Conservation (phyloP, 2,329 filamentous ascomycete species). For the Ceratocystis variospora region DNA sequence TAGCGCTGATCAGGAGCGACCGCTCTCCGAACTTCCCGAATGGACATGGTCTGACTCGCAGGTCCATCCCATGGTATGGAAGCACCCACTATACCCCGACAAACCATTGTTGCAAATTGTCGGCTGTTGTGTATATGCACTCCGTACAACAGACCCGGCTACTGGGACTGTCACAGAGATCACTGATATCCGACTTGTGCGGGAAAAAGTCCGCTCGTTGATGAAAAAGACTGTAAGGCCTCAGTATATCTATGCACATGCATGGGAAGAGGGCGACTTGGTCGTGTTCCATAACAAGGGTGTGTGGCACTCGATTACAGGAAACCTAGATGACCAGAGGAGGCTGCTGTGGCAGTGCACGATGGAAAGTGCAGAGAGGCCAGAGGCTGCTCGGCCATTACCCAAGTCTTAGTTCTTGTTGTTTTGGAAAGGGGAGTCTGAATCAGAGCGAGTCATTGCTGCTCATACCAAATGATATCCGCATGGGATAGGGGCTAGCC, state of each 20-base stretch:
- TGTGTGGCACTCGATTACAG: slow-evolving; percentile 26
- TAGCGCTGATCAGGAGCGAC: slow-evolving; percentile 11
- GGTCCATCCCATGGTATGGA: slow-evolving; percentile 18
- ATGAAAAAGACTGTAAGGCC: slow-evolving; percentile 22
- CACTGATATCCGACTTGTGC: slow-evolving; percentile 13
- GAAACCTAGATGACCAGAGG: slow-evolving; percentile 21
- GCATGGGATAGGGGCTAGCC: not conserved
- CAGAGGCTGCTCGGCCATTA: slow-evolving; percentile 11
- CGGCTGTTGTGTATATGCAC: slow-evolving; percentile 16
- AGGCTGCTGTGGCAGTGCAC: slow-evolving; percentile 26
- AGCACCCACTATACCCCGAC: slow-evolving; percentile 12
- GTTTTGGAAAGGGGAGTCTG: no score
- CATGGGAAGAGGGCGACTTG: slow-evolving; percentile 24
- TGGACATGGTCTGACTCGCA: slow-evolving; percentile 18
- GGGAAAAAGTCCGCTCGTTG: slow-evolving; percentile 13
- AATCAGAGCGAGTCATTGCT: no score
- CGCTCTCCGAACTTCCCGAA: slow-evolving; percentile 9
- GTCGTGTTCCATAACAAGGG: slow-evolving; percentile 27
- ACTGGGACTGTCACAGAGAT: slow-evolving; percentile 13
- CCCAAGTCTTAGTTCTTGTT: not conserved
- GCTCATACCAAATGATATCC: not conserved
- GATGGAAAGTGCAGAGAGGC: slow-evolving; percentile 20
- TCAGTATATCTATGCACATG: slow-evolving; percentile 26
- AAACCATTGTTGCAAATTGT: slow-evolving; percentile 16
- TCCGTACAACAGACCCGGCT: slow-evolving; percentile 14